phyloP scores from a whole-genome alignment of 805 yeast species.

The Candida railenensis region DNA sequence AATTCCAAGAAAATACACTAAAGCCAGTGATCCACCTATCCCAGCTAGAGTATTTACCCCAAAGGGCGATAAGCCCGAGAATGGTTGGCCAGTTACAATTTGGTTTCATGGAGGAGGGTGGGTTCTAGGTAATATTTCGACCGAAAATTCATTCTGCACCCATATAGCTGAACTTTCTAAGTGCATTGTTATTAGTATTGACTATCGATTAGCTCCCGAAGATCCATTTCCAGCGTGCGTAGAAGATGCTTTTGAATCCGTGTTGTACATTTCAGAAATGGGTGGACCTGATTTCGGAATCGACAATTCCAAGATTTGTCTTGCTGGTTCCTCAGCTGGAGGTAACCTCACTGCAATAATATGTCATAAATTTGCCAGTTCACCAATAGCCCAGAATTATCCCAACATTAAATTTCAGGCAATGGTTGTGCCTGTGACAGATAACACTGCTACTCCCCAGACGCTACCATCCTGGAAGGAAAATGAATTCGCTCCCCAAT shows the following conservation, averaged over 20 bases:
- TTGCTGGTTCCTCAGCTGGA: constrained; percentile 51
- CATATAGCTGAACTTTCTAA: constrained; percentile 34
- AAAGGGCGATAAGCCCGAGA: constrained; percentile 26
- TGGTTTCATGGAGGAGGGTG: constrained; percentile 50
- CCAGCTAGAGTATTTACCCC: constrained; percentile 40
- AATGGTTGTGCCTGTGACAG: constrained; percentile 45
- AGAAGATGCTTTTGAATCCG: constrained; percentile 21
- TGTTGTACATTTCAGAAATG: constrained; percentile 23
- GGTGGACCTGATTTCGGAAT: constrained; percentile 20
- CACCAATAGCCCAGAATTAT: constrained; percentile 15
- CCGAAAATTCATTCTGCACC: constrained; percentile 45
- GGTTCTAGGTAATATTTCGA: constrained; percentile 37
- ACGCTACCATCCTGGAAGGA: constrained; percentile 38
- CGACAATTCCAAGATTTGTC: constrained; percentile 31
- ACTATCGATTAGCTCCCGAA: constrained; percentile 52
- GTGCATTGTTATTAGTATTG: constrained; percentile 45
- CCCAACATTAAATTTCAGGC: constrained; percentile 40
- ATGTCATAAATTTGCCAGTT: constrained; percentile 30
- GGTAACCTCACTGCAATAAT: constrained; percentile 39
- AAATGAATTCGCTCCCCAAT: constrained; percentile 38
- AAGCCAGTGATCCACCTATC: constrained; percentile 19
- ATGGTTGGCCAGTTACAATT: constrained; percentile 37
- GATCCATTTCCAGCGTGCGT: constrained; percentile 48
- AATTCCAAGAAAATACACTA: constrained; percentile 18
- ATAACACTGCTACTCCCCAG: constrained; percentile 37